Percentiles rank a stretch among this genome's conserved stretches.
Evolutionary conservation across 805 yeast species (phyloP).

Genomic region (Pichia cephalocereana): DNA sequence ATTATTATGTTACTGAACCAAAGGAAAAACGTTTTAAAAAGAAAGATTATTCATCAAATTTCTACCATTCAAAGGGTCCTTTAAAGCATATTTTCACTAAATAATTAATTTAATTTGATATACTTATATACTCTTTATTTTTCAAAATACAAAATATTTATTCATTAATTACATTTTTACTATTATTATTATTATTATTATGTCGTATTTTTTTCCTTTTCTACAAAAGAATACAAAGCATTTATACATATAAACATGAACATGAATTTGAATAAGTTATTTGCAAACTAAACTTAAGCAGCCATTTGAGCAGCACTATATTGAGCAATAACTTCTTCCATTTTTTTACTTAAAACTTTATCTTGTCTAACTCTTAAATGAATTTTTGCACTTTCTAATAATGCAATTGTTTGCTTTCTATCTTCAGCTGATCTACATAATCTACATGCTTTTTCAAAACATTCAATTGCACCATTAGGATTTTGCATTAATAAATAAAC

Average conservation of each 20-base stretch:
- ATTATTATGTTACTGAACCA: constrained; percentile 74
- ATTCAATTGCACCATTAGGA: constrained; percentile 68
- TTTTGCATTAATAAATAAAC: constrained; percentile 75
- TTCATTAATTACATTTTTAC: no score
- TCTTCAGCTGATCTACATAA: constrained; percentile 81
- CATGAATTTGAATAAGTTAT: no score
- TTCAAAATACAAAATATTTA: no score
- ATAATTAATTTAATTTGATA: no score
- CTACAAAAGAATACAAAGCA: no score
- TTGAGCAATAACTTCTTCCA: constrained; percentile 46
- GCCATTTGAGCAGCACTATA: constrained; percentile 1
- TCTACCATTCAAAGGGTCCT: constrained; percentile 57
- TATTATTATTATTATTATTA: no score
- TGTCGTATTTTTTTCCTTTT: no score
- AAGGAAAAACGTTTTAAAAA: constrained; percentile 61
- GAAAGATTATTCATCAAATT: constrained; percentile 69
- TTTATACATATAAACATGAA: background rate
- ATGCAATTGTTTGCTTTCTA: constrained; percentile 81
- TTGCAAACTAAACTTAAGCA: background rate
- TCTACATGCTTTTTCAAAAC: constrained; percentile 75
- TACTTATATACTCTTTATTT: no score
- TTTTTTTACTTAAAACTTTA: constrained; percentile 53
- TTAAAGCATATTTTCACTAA: constrained; percentile 78
- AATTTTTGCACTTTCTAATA: constrained; percentile 87
- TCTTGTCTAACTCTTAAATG: constrained; percentile 72